Conservation (phyloP, 495 filamentous ascomycete species). For the Penicillium longicatenatum region DNA sequence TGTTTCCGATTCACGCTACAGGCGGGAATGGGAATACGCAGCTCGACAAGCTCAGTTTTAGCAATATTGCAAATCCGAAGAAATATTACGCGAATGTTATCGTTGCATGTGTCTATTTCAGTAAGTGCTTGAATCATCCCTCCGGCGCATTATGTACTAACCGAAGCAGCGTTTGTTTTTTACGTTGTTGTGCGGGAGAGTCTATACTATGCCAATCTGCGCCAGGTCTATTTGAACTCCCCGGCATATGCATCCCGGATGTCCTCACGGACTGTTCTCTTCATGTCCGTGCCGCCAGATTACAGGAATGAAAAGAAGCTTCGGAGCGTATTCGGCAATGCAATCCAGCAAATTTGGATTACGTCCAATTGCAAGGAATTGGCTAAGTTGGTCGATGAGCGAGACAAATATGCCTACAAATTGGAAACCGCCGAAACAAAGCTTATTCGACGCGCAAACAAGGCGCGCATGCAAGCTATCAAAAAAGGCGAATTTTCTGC, state of each 20-base stretch:
- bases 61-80: conserved; percentile 57
- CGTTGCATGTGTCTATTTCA: conserved; percentile 55
- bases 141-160: conserved; percentile 22
- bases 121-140: conserved; percentile 36
- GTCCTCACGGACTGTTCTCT: conserved; percentile 69
- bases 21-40: conserved; percentile 60
- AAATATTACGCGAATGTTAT: conserved; percentile 65
- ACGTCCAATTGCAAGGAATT: conserved; percentile 58
- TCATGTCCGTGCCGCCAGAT: conserved; percentile 64
- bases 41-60: conserved; percentile 66
- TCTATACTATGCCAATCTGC: conserved; percentile 67
- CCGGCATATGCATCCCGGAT: conserved; percentile 65
- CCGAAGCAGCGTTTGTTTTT: conserved; percentile 57
- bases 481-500: conserved; percentile 29
- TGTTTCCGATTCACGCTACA: conserved; percentile 80
- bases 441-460: conserved; percentile 63
- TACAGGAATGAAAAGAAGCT: conserved; percentile 58
- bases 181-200: conserved; percentile 67
- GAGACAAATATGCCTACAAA: conserved; percentile 59
- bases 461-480: conserved; percentile 46
- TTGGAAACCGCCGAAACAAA: conserved; percentile 68
- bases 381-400: conserved; percentile 56
- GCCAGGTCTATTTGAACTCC: conserved; percentile 72
- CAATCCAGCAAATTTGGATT: conserved; percentile 63
- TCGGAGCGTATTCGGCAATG: conserved; percentile 61